phyloP scores from a whole-genome alignment of 352 stramenopile species.

The Globisporangium lucens region DNA sequence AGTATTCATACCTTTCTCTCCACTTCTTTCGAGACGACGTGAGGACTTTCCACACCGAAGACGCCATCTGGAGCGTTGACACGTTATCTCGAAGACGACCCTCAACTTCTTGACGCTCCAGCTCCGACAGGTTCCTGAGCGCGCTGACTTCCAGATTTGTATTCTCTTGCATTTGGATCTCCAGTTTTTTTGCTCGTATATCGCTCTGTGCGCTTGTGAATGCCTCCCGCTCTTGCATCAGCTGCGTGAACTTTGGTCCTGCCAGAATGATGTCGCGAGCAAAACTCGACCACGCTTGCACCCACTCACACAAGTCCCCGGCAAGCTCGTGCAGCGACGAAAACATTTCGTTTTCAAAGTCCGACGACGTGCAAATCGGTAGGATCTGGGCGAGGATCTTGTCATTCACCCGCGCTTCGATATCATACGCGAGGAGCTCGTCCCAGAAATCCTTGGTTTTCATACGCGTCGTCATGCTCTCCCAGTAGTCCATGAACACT shows the following conservation, averaged over 20 bases:
- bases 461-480: conserved; percentile 33
- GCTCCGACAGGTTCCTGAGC: conserved; percentile 42
- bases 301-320: conserved; percentile 60
- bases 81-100: conserved; percentile 47
- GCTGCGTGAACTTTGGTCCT: conserved; percentile 47
- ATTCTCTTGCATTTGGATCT: conserved; percentile 37
- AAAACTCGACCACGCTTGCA: conserved; percentile 46
- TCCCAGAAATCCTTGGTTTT: conserved; percentile 46
- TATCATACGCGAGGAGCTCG: conserved; percentile 40
- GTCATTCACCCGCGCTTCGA: conserved; percentile 34
- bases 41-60: conserved; percentile 52
- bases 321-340: conserved; percentile 46
- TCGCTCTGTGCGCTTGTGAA: conserved; percentile 35
- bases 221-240: conserved; percentile 43
- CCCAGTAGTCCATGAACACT: conserved; percentile 75
- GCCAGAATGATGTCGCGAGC: conserved; percentile 52
- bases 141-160: conserved; percentile 33
- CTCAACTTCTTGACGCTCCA: conserved; percentile 48
- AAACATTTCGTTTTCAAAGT: conserved; percentile 61
- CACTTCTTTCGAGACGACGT: conserved; percentile 42
- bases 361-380: conserved; percentile 52
- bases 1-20: conserved; percentile 35
- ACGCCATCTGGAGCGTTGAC: conserved; percentile 51
- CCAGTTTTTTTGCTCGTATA: conserved; percentile 27
- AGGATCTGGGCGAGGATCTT: conserved; percentile 52